Evolutionary conservation across 2,329 filamentous ascomycete species (phyloP).

Genomic region (Aspergillus transmontanensis): DNA sequence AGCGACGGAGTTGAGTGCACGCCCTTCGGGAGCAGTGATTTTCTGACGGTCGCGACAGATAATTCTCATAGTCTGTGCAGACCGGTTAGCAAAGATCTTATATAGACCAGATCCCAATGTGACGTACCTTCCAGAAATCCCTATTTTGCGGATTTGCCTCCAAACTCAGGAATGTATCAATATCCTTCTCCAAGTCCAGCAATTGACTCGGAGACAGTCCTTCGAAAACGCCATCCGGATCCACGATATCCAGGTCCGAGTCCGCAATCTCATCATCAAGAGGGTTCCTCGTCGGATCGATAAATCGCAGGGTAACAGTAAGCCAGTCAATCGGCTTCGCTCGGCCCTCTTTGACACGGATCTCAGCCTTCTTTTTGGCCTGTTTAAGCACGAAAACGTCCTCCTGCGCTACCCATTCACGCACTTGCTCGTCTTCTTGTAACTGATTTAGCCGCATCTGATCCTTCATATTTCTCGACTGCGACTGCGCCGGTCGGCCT

Average conservation of each 20-base stretch:
- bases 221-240: conserved; percentile 80
- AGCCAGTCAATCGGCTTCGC: conserved; percentile 93
- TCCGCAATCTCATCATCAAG: conserved; percentile 82
- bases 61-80: conserved; percentile 70
- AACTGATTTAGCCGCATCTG: conserved; percentile 55
- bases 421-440: conserved; percentile 75
- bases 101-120: background rate
- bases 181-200: conserved; percentile 77
- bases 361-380: conserved; percentile 96
- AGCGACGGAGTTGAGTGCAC: conserved; percentile 79
- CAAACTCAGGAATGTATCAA: conserved; percentile 75
- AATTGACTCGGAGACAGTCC: conserved; percentile 69
- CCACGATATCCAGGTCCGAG: conserved; percentile 74
- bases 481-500: conserved; percentile 24
- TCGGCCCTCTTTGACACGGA: conserved; percentile 86
- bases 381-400: conserved; percentile 95
- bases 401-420: conserved; percentile 88
- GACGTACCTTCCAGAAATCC: conserved; percentile 78
- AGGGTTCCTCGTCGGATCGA: conserved; percentile 78
- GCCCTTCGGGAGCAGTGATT: conserved; percentile 66
- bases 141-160: conserved; percentile 77
- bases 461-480: conserved; percentile 42
- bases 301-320: conserved; percentile 83
- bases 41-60: conserved; percentile 79
- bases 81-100: conserved; percentile 10